These are phyloP conservation scores for Exophiala alcalophila DNA, from an alignment of 2,329 filamentous ascomycete species.

Conservation along the genomic window DNA sequence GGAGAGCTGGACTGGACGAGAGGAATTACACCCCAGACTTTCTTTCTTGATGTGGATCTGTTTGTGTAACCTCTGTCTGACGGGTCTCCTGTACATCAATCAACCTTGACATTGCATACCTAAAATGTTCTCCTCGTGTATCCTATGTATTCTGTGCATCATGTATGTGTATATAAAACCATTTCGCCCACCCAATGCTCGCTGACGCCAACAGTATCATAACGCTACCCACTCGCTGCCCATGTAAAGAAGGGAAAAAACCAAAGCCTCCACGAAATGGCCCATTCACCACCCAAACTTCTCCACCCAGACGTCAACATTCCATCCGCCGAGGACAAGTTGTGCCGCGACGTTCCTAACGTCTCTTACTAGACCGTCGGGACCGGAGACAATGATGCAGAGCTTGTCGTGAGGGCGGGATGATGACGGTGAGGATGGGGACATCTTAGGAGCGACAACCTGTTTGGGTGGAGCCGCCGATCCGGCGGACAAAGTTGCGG, in stretches of 20 bases:
- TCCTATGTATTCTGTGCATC: not conserved
- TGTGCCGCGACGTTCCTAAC: slow-evolving; percentile 59
- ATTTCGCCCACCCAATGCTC: too few species aligned
- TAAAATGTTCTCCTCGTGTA: too few species aligned
- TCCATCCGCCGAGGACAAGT: slow-evolving; percentile 47
- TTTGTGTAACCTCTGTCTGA: too few species aligned
- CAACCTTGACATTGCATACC: too few species aligned
- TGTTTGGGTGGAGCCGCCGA: not conserved
- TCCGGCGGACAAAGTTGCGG: slow-evolving; percentile 7
- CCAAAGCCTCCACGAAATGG: too few species aligned
- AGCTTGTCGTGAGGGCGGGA: slow-evolving; percentile 31
- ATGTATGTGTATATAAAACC: not conserved
- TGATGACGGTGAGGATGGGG: not conserved
- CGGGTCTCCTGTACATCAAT: too few species aligned
- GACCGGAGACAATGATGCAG: slow-evolving; percentile 60
- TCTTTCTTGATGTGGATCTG: too few species aligned
- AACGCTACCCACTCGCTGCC: too few species aligned
- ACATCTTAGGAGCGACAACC: not conserved
- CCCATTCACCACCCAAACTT: slow-evolving; percentile 67
- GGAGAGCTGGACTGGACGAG: too few species aligned
- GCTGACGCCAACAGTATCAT: too few species aligned
- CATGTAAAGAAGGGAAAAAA: too few species aligned
- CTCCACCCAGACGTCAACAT: slow-evolving; percentile 58
- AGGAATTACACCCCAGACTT: too few species aligned
- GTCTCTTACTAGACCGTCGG: slow-evolving; percentile 59